Percentiles rank a stretch among this genome's conserved stretches.
These are phyloP conservation scores for Dryas octopetala DNA, from an alignment of 306 rosid genomes.

Conservation along the genomic window DNA sequence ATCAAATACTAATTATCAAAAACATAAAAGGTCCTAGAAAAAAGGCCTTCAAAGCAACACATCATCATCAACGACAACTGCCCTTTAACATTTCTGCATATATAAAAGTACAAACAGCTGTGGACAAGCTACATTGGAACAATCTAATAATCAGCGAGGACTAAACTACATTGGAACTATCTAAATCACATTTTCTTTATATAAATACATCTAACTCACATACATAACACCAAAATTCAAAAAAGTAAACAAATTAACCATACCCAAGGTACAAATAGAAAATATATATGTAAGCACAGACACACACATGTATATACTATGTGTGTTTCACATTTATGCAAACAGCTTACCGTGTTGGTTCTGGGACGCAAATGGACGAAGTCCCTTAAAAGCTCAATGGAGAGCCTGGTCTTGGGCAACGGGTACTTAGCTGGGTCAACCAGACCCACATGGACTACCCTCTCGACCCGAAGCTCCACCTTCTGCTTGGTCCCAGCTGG, in stretches of 20 bases:
- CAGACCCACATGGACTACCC: constrained; percentile 71
- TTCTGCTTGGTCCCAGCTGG: constrained; percentile 81
- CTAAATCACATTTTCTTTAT: too few relatives aligned
- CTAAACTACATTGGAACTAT: not conserved
- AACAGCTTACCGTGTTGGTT: constrained; percentile 68
- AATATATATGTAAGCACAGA: not conserved
- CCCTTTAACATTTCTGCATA: not conserved
- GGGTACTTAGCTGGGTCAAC: constrained; percentile 93
- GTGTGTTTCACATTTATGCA: not conserved
- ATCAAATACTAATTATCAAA: not conserved
- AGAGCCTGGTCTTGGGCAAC: constrained; percentile 69
- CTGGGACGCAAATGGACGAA: constrained; percentile 84
- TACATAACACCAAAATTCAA: not conserved
- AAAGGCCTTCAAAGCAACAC: not conserved
- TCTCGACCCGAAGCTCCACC: constrained; percentile 76
- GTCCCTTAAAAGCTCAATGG: constrained; percentile 79
- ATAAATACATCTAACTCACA: not conserved
- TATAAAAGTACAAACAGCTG: too few relatives aligned
- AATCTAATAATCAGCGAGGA: not conserved
- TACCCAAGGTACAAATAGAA: not conserved
- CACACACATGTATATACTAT: not conserved
- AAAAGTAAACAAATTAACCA: not conserved
- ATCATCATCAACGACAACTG: not conserved
- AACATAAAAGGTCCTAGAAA: too few relatives aligned
- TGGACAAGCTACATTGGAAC: not conserved